Conservation (phyloP, 1,139 yeast genomes). For the Candida buenavistaensis region DNA sequence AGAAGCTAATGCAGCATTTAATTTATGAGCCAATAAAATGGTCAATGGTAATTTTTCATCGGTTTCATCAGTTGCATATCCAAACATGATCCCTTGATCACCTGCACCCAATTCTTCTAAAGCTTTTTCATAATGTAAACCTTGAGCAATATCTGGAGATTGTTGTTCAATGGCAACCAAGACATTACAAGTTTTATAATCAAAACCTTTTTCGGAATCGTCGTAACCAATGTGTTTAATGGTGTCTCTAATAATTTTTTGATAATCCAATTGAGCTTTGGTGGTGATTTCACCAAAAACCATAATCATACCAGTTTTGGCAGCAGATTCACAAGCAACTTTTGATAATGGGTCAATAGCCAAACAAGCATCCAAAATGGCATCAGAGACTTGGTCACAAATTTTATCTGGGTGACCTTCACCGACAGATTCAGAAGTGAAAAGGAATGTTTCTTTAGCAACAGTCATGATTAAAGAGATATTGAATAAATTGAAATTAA, state of each 20-base stretch:
- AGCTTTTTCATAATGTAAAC: conserved; percentile 95
- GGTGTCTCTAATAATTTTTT: conserved; percentile 96
- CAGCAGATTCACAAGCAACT: conserved; percentile 99
- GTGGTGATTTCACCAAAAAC: conserved; percentile 99
- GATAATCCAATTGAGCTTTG: conserved; percentile 92
- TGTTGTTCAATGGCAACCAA: conserved; percentile 99
- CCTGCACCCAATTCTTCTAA: conserved; percentile 99
- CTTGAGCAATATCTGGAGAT: conserved; percentile 99
- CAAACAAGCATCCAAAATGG: conserved; percentile 96
- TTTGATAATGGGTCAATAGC: conserved; percentile 95
- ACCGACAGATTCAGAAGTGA: conserved; percentile 97
- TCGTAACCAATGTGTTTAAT: conserved; percentile 98
- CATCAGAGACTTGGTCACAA: conserved; percentile 99
- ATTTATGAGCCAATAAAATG: conserved; percentile 88
- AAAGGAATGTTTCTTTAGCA: conserved; percentile 55
- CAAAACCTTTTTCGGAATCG: conserved; percentile 93
- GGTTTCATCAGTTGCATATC: conserved; percentile 99
- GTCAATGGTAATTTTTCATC: conserved; percentile 97
- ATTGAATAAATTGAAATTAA: too few relatives aligned
- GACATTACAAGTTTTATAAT: conserved; percentile 98
- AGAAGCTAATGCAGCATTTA: conserved; percentile 93
- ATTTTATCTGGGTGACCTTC: conserved; percentile 99
- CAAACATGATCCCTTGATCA: conserved; percentile 99
- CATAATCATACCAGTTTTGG: conserved; percentile 99
- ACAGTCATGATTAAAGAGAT: conserved; percentile 20